phyloP scores from a whole-genome alignment of 2,329 filamentous ascomycete genomes.

The Orbilia ellipsospora region DNA sequence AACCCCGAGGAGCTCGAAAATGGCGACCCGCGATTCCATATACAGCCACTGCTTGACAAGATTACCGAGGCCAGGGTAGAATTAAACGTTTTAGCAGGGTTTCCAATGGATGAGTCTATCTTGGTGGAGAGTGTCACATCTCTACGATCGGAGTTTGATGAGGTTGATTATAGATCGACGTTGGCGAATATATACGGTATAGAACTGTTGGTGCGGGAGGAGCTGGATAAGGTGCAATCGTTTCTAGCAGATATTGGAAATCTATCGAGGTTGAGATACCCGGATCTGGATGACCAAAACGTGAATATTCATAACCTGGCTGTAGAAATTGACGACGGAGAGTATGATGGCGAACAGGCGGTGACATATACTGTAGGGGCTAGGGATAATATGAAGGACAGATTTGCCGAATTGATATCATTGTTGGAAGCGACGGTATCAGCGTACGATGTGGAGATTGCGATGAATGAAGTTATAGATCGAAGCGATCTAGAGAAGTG shows the following conservation, averaged over 20 bases:
- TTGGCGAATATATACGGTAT: conserved; percentile 2
- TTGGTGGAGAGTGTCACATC: neutral
- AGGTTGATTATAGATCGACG: neutral
- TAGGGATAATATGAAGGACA: conserved; percentile 18
- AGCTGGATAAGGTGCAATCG: conserved; percentile 11
- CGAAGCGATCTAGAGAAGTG: conserved; percentile 11
- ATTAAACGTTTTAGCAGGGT: neutral
- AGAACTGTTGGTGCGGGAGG: conserved; percentile 1
- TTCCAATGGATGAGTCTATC: neutral
- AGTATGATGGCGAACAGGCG: conserved; percentile 2
- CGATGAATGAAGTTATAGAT: conserved; percentile 8
- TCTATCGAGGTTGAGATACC: conserved; percentile 28
- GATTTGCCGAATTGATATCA: conserved; percentile 17
- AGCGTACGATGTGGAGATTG: conserved; percentile 19
- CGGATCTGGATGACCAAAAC: conserved; percentile 11
- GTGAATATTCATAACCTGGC: conserved; percentile 21
- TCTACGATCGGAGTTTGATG: conserved; percentile 13
- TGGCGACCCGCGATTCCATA: conserved; percentile 22
- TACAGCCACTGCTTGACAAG: conserved; percentile 28
- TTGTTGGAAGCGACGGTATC: neutral
- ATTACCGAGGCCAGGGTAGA: neutral
- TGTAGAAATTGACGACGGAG: conserved; percentile 20
- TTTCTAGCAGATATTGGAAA: conserved; percentile 24
- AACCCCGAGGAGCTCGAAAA: conserved; percentile 3
- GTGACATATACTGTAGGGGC: conserved; percentile 28